These are phyloP conservation scores for Cytospora mali DNA, from an alignment of 2,329 filamentous ascomycete genomes.

Conservation along the genomic window DNA sequence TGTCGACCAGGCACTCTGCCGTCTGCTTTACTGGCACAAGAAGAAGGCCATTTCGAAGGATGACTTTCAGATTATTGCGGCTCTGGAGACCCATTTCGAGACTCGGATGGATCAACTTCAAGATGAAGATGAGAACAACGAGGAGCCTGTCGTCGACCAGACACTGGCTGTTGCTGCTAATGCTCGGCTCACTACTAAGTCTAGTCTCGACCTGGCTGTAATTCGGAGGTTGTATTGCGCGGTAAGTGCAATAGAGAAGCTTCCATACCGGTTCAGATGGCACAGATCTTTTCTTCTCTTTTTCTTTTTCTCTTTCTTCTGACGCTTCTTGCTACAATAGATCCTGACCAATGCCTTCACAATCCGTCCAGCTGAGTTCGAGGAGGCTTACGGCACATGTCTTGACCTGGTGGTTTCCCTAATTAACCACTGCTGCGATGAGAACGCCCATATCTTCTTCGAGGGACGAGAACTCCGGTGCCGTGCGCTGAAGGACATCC, in stretches of 20 bases:
- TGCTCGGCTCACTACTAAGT: slow-evolving; percentile 24
- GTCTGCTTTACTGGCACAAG: slow-evolving; percentile 35
- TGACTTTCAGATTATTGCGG: slow-evolving; percentile 28
- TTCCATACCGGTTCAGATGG: no score
- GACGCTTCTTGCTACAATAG: slow-evolving; percentile 23
- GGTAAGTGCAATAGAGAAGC: slow-evolving; percentile 24
- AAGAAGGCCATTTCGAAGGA: slow-evolving; percentile 27
- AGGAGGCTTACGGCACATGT: slow-evolving; percentile 33
- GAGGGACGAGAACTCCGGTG: slow-evolving; percentile 38
- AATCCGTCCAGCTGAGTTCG: slow-evolving; percentile 31
- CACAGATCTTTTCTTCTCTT: no score
- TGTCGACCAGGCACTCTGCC: slow-evolving; percentile 32
- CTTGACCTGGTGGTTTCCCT: slow-evolving; percentile 37
- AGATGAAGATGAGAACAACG: slow-evolving; percentile 23
- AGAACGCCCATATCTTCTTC: slow-evolving; percentile 40
- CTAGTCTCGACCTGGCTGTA: slow-evolving; percentile 20
- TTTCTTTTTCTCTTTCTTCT: background rate
- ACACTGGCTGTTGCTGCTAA: slow-evolving; percentile 24
- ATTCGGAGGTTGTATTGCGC: slow-evolving; percentile 30
- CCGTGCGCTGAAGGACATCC: slow-evolving; percentile 37
- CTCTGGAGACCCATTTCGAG: slow-evolving; percentile 34
- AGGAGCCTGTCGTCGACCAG: slow-evolving; percentile 3
- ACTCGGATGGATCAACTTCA: slow-evolving; percentile 28
- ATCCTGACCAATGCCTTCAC: slow-evolving; percentile 34
- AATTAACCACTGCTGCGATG: slow-evolving; percentile 43